A percentile compares a stretch with the other conserved stretches of the same genome.
Conservation (phyloP, 1,284 basidiomycete species). For the Cutaneotrichosporon cutaneum region DNA sequence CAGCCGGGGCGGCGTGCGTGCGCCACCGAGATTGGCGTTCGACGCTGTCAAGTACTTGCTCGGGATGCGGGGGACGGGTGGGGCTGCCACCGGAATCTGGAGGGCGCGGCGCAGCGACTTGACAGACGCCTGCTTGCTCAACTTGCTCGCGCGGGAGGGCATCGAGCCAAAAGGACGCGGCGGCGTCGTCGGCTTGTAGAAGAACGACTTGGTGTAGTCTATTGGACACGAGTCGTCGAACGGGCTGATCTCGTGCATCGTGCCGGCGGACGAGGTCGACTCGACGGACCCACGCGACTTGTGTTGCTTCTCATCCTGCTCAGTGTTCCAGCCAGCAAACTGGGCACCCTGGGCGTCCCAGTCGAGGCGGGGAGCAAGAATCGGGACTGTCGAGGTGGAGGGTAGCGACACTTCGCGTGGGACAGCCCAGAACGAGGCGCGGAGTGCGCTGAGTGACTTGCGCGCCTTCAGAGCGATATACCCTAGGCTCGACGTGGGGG, state of each 20-base stretch:
- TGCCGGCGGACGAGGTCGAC: slow-evolving; percentile 15
- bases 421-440: slow-evolving; percentile 28
- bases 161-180: slow-evolving; percentile 21
- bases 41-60: slow-evolving; percentile 18
- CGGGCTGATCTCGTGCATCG: slow-evolving; percentile 20
- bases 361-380: slow-evolving; percentile 42
- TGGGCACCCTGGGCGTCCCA: slow-evolving; percentile 38
- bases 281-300: slow-evolving; percentile 14
- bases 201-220: slow-evolving; percentile 53
- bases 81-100: slow-evolving; percentile 37
- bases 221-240: slow-evolving; percentile 25
- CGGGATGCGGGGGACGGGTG: slow-evolving; percentile 44
- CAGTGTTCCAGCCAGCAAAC: slow-evolving; percentile 43
- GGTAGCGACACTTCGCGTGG: background rate
- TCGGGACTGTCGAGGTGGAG: slow-evolving; percentile 21
- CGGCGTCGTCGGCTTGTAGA: slow-evolving; percentile 51
- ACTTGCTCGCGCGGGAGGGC: background rate
- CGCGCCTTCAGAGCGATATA: slow-evolving; percentile 33
- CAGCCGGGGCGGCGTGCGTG: slow-evolving; percentile 14
- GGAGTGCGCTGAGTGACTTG: slow-evolving; percentile 40
- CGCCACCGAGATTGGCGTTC: slow-evolving; percentile 13
- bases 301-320: slow-evolving; percentile 10
- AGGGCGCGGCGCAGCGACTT: slow-evolving; percentile 48
- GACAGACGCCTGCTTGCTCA: slow-evolving; percentile 40
- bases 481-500: slow-evolving; percentile 16